A percentile compares a stretch with the other conserved stretches of the same genome.
Conservation (phyloP, 345 rosid species). For the Populus alba region DNA sequence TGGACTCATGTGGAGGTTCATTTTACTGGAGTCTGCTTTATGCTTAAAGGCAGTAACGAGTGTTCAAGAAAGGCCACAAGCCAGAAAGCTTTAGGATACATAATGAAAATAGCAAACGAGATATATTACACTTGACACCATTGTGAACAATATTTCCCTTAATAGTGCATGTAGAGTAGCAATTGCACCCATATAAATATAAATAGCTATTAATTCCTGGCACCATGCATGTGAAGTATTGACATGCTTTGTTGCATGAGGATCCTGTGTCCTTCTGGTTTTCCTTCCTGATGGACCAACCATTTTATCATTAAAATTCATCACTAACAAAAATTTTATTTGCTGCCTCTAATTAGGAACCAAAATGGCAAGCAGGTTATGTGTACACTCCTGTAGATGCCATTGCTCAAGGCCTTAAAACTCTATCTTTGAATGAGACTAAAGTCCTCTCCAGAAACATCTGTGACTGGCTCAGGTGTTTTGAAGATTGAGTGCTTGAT, state of each 20-base stretch:
- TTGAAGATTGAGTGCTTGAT: conserved; percentile 36
- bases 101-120: not conserved
- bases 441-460: conserved; percentile 66
- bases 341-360: conserved; percentile 49
- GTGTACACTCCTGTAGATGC: conserved; percentile 89
- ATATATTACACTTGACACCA: not conserved
- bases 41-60: not conserved
- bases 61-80: not conserved
- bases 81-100: not conserved
- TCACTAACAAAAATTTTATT: not conserved
- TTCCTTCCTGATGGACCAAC: not conserved
- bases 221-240: not conserved
- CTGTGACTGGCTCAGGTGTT: conserved; percentile 63
- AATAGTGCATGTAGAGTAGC: not conserved
- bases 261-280: not conserved
- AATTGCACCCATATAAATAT: not conserved
- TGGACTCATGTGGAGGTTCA: not conserved
- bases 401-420: conserved; percentile 76
- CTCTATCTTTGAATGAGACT: conserved; percentile 66
- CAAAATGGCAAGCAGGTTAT: conserved; percentile 77
- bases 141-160: not conserved
- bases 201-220: not conserved
- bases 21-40: not conserved
- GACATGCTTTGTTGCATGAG: not conserved
- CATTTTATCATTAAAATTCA: conserved; percentile 7